phyloP scores from a whole-genome alignment of 495 filamentous ascomycete genomes.

The Articulospora tetracladia region DNA sequence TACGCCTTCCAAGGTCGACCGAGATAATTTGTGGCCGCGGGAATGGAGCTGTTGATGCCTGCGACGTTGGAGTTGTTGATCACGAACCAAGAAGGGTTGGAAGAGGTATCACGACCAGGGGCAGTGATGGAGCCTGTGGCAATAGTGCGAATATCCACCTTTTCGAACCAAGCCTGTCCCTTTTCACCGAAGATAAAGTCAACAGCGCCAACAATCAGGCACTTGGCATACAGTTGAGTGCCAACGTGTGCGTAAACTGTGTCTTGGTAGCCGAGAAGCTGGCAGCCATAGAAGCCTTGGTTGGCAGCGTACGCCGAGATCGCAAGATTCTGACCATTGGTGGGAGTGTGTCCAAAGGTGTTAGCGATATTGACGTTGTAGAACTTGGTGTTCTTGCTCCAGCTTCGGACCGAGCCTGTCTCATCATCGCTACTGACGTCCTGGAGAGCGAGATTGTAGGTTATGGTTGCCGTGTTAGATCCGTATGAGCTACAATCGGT shows the following conservation, averaged over 20 bases:
- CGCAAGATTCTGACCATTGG: slow-evolving; percentile 20
- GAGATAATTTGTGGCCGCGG: slow-evolving; percentile 18
- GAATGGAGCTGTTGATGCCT: slow-evolving; percentile 13
- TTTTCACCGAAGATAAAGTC: slow-evolving; percentile 31
- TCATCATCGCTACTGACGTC: slow-evolving; percentile 15
- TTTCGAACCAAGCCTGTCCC: slow-evolving; percentile 23
- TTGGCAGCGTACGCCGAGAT: slow-evolving; percentile 12
- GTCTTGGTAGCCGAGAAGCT: slow-evolving; percentile 46
- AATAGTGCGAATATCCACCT: slow-evolving; percentile 23
- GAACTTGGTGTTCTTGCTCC: slow-evolving; percentile 22
- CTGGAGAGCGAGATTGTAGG: slow-evolving; percentile 26
- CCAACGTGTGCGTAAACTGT: slow-evolving; percentile 37
- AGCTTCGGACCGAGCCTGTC: slow-evolving; percentile 16
- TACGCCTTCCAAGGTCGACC: slow-evolving; percentile 26
- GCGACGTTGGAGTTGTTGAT: slow-evolving; percentile 28
- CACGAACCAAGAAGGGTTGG: slow-evolving; percentile 27
- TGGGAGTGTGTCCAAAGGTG: slow-evolving; percentile 19
- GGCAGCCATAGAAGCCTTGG: slow-evolving; percentile 35
- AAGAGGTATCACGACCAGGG: slow-evolving; percentile 25
- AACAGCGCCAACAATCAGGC: slow-evolving; percentile 30
- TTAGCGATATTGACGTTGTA: slow-evolving; percentile 22
- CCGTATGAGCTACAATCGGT: slow-evolving; percentile 34
- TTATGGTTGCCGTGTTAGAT: slow-evolving; percentile 56
- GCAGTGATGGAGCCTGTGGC: slow-evolving; percentile 28
- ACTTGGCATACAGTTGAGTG: slow-evolving; percentile 41